Base-by-base conservation (phyloP, 2,329 filamentous ascomycete species). In the Massarina eburnea region DNA sequence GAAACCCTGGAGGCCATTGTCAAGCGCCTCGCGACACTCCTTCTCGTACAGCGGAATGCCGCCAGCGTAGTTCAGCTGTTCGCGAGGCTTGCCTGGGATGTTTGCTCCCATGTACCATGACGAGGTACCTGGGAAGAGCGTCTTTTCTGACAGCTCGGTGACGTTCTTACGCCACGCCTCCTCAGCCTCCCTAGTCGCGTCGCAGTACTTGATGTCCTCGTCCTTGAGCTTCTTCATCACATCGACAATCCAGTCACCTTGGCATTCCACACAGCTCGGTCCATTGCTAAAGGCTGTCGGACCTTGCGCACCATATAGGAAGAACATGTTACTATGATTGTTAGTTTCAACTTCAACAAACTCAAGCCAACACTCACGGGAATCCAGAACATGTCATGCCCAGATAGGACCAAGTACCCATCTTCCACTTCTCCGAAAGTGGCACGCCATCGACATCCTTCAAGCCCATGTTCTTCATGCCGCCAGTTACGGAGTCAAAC, bases 241-340 rank as follows among this genome's bases (percentile, higher is more conserved):
- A 39, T 74, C 71, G 24, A 74, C 69, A 27, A 76, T 73, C 62
- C 71, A 76, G 38, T 76, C 71, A 12, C 68, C 71, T 52, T 77
- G 73, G 4, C 67, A 62, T 48, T 76, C 73, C 18, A 74, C 63
- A 49, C 72, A 76, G 22, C 64, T 72, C 2, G 74, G 73, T 0
- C 74, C 73, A 40, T 77, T 77, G 42, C 65, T 68, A 55, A 76
- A 75, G 2, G 73, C 73, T 0, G 74, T 76, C 0, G 73, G 74
- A 0, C 71, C 74, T 45, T 76, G 74, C 4, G 73, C 68, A 2
- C 74, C 73, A 52, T 77, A 76, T 10, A 74, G 57, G 64, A 71
- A 71, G 61, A 74, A 73, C 59, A 72, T 67, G 50, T 74, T 74
- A 1, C 59, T 64, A 17, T n/a, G 1, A 7, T 24, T 10, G 22